Evolutionary conservation across 352 stramenopile genomes (phyloP), one percentile per base, ranked within the genome.

Genomic region (Globisporangium yorkense): DNA sequence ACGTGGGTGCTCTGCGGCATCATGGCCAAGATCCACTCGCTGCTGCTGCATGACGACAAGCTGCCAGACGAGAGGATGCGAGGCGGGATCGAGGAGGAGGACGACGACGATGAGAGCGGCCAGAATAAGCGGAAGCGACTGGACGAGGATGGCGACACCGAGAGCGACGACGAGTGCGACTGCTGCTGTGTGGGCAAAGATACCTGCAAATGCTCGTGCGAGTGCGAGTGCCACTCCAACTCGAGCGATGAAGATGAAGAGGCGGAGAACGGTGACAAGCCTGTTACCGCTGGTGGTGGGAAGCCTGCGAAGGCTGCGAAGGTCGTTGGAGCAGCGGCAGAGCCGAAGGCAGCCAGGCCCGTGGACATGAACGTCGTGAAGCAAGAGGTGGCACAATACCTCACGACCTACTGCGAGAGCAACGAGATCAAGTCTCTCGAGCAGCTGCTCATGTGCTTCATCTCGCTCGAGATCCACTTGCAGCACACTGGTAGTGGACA

Each of bases 1-100:
- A 91, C 85, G 53, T 95, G 83, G 83, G 85, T 95, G 12, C 66
- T 95, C 29, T 95, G 83, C 29, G 84, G 83, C 13, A 76, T 95
- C 29, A 85, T 95, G 55, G 85, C 85, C 4, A 95, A 95, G 63
- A 90, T 88, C 37, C 84, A 92, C 51, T 75, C 77, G 10, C 54
- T 95, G 40, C 58, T 95, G 40, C 53, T 84, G 45, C 77, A 79
- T 9, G 77, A 89, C 44, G 84, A 93, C 53, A 88, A 88, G 53
- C 49, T 91, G 5, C 80, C 79, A 0, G 61, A 67, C 2, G 51
- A 54, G 48, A 76, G 71, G 61, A 48, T 39, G 4, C 43, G 60
- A 10, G 31, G 53, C 0, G 62, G 59, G 2, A 67, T 55, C 7
- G 61, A 62, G 0, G 65, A 63, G 0, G 62, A 72, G 15, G 71